Percentiles rank a stretch among this genome's conserved stretches.
These are phyloP conservation scores for Suillus cothurnatus DNA, from an alignment of 768 basidiomycete species.

Conservation along the genomic window DNA sequence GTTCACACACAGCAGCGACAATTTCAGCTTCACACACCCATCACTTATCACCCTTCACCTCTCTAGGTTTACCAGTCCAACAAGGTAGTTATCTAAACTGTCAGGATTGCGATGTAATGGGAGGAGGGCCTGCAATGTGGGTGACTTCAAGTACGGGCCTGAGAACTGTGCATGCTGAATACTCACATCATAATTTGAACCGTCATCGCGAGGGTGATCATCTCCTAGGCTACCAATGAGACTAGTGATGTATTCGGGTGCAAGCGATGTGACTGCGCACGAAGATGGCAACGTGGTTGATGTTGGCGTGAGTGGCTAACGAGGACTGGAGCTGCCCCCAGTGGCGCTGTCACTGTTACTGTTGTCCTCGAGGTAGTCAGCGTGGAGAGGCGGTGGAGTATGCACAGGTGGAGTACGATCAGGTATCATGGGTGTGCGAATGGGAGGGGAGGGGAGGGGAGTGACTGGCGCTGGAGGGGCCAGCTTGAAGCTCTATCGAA, in stretches of 20 bases:
- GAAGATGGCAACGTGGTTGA: conserved; percentile 27
- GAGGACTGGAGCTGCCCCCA: conserved; percentile 25
- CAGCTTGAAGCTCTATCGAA: conserved; percentile 41
- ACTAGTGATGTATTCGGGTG: conserved; percentile 63
- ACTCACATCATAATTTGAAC: conserved; percentile 69
- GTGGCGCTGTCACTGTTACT: conserved; percentile 32
- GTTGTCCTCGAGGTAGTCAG: conserved; percentile 31
- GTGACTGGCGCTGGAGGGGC: not conserved
- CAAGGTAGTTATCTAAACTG: too few relatives aligned
- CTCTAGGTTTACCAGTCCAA: too few relatives aligned
- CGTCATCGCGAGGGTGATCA: conserved; percentile 41
- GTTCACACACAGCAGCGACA: too few relatives aligned
- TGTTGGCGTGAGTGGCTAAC: conserved; percentile 34
- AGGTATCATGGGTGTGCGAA: conserved; percentile 4
- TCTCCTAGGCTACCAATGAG: conserved; percentile 57
- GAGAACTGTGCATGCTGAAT: conserved; percentile 25
- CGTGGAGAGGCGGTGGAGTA: conserved; percentile 19
- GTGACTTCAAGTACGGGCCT: too few relatives aligned
- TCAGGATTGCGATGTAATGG: too few relatives aligned
- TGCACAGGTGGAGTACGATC: conserved; percentile 8
- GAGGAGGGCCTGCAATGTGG: too few relatives aligned
- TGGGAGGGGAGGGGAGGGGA: not conserved
- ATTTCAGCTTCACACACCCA: too few relatives aligned
- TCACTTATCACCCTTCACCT: too few relatives aligned
- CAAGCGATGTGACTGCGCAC: conserved; percentile 32